These are phyloP conservation scores for Linderniella brevidens DNA, from an alignment of 257 asterid species.

Conservation along the genomic window DNA sequence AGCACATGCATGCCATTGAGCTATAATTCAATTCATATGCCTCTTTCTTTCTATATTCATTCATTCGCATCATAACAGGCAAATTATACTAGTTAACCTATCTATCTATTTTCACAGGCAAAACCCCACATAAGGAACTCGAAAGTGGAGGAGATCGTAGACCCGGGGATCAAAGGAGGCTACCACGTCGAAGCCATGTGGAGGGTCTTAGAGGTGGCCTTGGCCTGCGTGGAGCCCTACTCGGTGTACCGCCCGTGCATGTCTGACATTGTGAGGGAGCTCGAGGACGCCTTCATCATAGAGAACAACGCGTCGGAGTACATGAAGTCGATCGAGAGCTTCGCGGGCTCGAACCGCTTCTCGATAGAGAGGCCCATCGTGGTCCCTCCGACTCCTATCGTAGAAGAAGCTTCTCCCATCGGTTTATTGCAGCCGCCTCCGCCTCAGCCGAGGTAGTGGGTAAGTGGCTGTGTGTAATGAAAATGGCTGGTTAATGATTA, in stretches of 20 bases:
- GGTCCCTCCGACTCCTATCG: constrained; percentile 5
- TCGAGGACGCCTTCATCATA: constrained; percentile 63
- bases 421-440: too few species aligned
- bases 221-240: constrained; percentile 79
- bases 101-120: too few species aligned
- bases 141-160: constrained; percentile 48
- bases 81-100: too few species aligned
- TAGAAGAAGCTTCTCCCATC: constrained; percentile 11
- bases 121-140: constrained; percentile 28
- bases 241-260: constrained; percentile 71
- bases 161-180: constrained; percentile 20
- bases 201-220: constrained; percentile 64
- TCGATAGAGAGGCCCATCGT: constrained; percentile 25
- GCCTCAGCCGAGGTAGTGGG: too few species aligned
- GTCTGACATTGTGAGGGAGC: constrained; percentile 77
- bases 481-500: too few species aligned
- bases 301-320: constrained; percentile 18
- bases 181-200: constrained; percentile 28
- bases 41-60: too few species aligned
- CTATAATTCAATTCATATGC: too few species aligned
- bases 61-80: too few species aligned
- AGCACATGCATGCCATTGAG: too few species aligned
- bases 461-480: too few species aligned
- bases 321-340: constrained; percentile 30
- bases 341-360: constrained; percentile 61